Base-by-base conservation (phyloP, 139 green algal species). In the Tetradesmus lagerheimii region DNA sequence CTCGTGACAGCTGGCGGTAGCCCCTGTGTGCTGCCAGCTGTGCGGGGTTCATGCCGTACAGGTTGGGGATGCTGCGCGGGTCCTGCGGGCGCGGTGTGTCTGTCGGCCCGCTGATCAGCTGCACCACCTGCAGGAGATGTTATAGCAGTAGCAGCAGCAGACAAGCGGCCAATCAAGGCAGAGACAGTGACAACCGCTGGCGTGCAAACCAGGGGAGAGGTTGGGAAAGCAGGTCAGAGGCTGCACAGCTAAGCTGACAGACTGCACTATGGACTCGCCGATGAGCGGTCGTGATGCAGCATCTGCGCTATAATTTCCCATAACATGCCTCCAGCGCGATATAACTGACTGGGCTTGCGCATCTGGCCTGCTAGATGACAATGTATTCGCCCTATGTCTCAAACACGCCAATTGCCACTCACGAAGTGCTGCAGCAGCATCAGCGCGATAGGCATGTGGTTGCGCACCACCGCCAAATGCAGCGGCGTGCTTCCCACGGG, bases 401-500 rank as follows among this genome's bases (percentile, higher is more conserved):
- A n/a, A n/a, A n/a, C n/a, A n/a, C n/a, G n/a, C n/a, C n/a, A n/a
- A 20, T 37, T 15, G 37, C 23, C 8, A 67, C 86, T 90, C 64
- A 88, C 88, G 27, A 85, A 91, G 25, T 91, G 88, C 78, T 91
- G 57, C 64, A 91, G 88, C 78, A 91, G 43, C 78, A 74, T 34
- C 62, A 88, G 4, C 0, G 47, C 80, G 37, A 84, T 74, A 20
- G 37, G 18, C 43, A 38, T 62, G 31, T 83, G 15, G 82, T 83
- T 67, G 14, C 78, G 83, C 45, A 79, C 57, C 6, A 86, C 90
- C 8, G 92, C 92, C 75, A 94, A 57, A 77, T 94, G 92, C 81
- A 94, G 77, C 16, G 92, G 92, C 29, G 92, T 94, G 86, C 88
- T 91, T 11, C 92, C 92, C 11, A 91, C 34, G 29, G 88, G 88